Conservation (phyloP, 768 basidiomycete genomes). For the Fomitopsis pulvina region DNA sequence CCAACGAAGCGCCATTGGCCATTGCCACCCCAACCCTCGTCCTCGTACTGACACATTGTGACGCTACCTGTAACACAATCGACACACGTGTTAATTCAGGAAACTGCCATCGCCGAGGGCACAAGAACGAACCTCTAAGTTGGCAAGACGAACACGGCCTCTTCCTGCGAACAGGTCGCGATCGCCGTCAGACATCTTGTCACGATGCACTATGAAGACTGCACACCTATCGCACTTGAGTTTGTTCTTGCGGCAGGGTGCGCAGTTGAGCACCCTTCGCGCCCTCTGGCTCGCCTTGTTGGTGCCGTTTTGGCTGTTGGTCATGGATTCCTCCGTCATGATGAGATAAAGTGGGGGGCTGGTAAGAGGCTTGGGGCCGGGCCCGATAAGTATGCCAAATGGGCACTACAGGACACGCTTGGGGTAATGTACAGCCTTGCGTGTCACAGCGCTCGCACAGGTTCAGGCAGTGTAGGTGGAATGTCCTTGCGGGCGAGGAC, state of each 20-base stretch:
- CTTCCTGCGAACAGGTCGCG: conserved; percentile 39
- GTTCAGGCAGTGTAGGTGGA: neutral
- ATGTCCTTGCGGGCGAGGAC: neutral
- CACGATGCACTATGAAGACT: too few species aligned
- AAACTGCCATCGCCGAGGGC: neutral
- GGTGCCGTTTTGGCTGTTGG: neutral
- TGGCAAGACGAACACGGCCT: conserved; percentile 85
- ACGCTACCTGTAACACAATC: neutral
- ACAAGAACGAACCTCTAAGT: conserved; percentile 51
- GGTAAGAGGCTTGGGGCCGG: neutral
- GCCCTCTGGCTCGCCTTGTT: conserved; percentile 42
- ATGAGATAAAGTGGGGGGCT: neutral
- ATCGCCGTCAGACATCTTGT: too few species aligned
- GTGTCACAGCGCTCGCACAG: neutral
- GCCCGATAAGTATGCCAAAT: neutral
- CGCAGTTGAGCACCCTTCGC: conserved; percentile 87
- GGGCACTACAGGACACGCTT: neutral
- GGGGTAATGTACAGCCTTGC: neutral
- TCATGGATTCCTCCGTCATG: neutral
- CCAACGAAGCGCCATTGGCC: neutral
- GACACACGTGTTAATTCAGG: neutral
- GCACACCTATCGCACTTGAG: conserved; percentile 81
- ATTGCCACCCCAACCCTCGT: neutral
- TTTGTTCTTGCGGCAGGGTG: conserved; percentile 82
- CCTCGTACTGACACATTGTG: neutral